Percentiles rank a stretch among this genome's conserved stretches.
These are phyloP conservation scores for Xylariaceae sp. DNA, from an alignment of 2,329 filamentous ascomycete genomes.

Conservation along the genomic window DNA sequence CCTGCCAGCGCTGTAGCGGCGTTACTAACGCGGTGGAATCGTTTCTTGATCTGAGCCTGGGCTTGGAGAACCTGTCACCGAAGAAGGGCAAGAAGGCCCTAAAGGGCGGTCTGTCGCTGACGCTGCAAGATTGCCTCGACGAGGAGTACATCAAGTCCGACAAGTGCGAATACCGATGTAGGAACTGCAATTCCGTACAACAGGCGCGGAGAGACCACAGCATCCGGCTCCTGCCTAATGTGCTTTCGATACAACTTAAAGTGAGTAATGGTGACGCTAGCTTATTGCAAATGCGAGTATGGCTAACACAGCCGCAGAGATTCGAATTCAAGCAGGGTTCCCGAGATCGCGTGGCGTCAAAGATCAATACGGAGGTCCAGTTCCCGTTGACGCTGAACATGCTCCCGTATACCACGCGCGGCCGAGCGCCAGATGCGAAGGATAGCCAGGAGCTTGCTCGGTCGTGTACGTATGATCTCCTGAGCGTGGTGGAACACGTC, in stretches of 20 bases:
- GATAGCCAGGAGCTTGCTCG: constrained; percentile 59
- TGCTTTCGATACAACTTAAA: constrained; percentile 91
- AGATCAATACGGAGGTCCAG: constrained; percentile 83
- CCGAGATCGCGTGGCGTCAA: constrained; percentile 73
- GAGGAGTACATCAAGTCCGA: constrained; percentile 86
- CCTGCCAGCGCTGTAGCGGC: constrained; percentile 84
- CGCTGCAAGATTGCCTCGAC: constrained; percentile 74
- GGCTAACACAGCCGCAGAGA: constrained; percentile 42
- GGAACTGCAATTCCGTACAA: constrained; percentile 74
- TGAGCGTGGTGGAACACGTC: constrained; percentile 89
- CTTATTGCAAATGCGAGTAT: background rate
- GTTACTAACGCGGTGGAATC: constrained; percentile 83
- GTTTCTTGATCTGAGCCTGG: constrained; percentile 87
- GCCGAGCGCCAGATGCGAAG: constrained; percentile 52
- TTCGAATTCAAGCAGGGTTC: constrained; percentile 74
- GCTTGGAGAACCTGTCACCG: constrained; percentile 75
- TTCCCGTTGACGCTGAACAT: constrained; percentile 90
- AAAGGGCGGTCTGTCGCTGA: constrained; percentile 53
- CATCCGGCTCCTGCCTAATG: constrained; percentile 83
- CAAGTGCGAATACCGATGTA: constrained; percentile 86
- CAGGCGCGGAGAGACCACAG: constrained; percentile 83
- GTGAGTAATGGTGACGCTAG: constrained; percentile 48
- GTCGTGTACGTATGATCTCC: constrained; percentile 80
- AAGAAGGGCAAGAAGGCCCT: constrained; percentile 60
- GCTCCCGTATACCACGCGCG: constrained; percentile 81